Conservation (phyloP, 805 yeast genomes). For the Blastobotrys robertii region DNA sequence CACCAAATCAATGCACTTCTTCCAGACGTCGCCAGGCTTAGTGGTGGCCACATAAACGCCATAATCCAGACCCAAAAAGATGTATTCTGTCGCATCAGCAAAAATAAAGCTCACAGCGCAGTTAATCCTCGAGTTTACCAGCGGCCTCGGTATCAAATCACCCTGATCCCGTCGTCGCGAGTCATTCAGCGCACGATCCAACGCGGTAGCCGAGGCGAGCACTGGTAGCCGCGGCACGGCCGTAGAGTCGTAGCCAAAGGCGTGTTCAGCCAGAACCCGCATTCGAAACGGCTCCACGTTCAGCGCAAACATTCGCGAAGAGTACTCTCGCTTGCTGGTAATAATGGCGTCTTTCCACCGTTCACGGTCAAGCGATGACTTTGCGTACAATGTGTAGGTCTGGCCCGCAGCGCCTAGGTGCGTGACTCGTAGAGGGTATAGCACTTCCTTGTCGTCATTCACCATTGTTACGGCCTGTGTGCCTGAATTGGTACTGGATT, state of each 20-base stretch:
- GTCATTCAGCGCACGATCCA: slow-evolving; percentile 26
- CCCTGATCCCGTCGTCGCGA: slow-evolving; percentile 1
- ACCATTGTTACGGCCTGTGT: slow-evolving; percentile 16
- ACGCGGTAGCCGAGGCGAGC: slow-evolving; percentile 26
- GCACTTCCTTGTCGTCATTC: slow-evolving; percentile 17
- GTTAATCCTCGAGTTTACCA: slow-evolving; percentile 27
- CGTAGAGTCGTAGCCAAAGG: slow-evolving; percentile 55
- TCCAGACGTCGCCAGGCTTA: slow-evolving; percentile 39
- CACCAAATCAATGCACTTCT: slow-evolving; percentile 40
- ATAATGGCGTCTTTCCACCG: slow-evolving; percentile 49
- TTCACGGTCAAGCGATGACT: slow-evolving; percentile 35
- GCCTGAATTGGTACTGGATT: slow-evolving; percentile 2
- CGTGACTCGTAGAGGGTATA: slow-evolving; percentile 27
- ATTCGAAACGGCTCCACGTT: slow-evolving; percentile 47
- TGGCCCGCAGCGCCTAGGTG: slow-evolving; percentile 27
- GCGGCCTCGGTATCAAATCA: slow-evolving; percentile 17
- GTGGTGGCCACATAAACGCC: slow-evolving; percentile 23
- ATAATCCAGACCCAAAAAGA: slow-evolving; percentile 15
- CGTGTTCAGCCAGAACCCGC: slow-evolving; percentile 43
- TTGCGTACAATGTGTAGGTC: slow-evolving; percentile 26
- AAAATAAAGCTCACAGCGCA: slow-evolving; percentile 39
- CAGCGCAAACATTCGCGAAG: slow-evolving; percentile 25
- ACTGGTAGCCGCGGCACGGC: slow-evolving; percentile 33
- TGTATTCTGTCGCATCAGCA: slow-evolving; percentile 34
- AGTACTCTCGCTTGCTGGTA: slow-evolving; percentile 35